These are phyloP conservation scores for Phytophthora aleatoria DNA, from an alignment of 352 stramenopile genomes.

Conservation along the genomic window DNA sequence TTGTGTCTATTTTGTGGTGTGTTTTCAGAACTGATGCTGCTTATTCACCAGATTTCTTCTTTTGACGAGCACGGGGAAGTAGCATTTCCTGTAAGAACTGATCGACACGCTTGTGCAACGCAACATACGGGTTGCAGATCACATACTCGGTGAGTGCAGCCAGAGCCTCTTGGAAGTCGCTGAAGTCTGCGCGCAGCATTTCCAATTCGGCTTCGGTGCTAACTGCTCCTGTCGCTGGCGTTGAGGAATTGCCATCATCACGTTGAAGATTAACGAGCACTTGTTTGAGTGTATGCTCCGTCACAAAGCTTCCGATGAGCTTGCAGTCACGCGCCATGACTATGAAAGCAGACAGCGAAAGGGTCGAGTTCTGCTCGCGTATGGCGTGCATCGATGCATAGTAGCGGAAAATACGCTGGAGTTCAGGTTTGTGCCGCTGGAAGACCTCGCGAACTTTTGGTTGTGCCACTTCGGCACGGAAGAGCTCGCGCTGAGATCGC, in stretches of 20 bases:
- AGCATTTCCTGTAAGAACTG: slow-evolving; percentile 81
- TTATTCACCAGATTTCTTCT: slow-evolving; percentile 50
- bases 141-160: slow-evolving; percentile 80
- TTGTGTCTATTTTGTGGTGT: background rate
- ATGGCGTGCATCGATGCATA: slow-evolving; percentile 80
- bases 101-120: slow-evolving; percentile 76
- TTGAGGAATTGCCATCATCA: slow-evolving; percentile 39
- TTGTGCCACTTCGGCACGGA: slow-evolving; percentile 70
- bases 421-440: slow-evolving; percentile 65
- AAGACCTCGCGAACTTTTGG: slow-evolving; percentile 77
- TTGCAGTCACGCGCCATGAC: slow-evolving; percentile 79
- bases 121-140: slow-evolving; percentile 79
- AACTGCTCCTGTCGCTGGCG: slow-evolving; percentile 1
- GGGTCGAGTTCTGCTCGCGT: slow-evolving; percentile 78
- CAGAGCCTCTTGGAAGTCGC: slow-evolving; percentile 72
- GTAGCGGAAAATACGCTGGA: slow-evolving; percentile 83
- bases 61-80: slow-evolving; percentile 74
- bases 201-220: slow-evolving; percentile 45
- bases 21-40: background rate
- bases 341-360: slow-evolving; percentile 60
- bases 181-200: slow-evolving; percentile 56
- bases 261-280: slow-evolving; percentile 76
- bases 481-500: slow-evolving; percentile 75
- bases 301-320: slow-evolving; percentile 73
- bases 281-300: slow-evolving; percentile 80